phyloP scores from a whole-genome alignment of 1,284 basidiomycete genomes.

The Boletus austroedulis region DNA sequence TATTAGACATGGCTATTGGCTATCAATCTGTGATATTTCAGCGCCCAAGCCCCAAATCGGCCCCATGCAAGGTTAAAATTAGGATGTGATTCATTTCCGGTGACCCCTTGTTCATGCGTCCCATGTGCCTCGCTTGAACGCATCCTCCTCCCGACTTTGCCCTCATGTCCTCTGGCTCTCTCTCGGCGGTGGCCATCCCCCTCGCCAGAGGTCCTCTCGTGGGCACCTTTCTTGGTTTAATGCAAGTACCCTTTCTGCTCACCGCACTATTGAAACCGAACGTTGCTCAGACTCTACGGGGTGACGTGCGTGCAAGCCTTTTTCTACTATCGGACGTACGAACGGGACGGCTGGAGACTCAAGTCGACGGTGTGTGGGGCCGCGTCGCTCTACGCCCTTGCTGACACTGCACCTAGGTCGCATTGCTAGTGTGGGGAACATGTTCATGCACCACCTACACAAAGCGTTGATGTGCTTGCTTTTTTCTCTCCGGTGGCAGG shows the following conservation, averaged over 20 bases:
- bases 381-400: no score
- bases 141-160: no score
- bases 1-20: no score
- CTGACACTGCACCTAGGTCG: conserved; percentile 18
- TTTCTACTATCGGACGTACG: conserved; percentile 29
- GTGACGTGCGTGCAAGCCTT: conserved; percentile 32
- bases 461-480: not conserved
- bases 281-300: conserved; percentile 24
- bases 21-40: no score
- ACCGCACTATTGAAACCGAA: no score
- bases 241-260: conserved; percentile 14
- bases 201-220: conserved; percentile 29
- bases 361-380: conserved; percentile 29
- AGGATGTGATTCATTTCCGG: not conserved
- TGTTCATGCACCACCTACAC: not conserved
- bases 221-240: conserved; percentile 28
- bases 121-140: no score
- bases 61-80: not conserved
- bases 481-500: conserved; percentile 3
- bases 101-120: not conserved
- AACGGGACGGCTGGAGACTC: conserved; percentile 17
- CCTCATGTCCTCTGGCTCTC: conserved; percentile 14
- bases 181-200: conserved; percentile 2
- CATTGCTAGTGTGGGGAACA: conserved; percentile 18
- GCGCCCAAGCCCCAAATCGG: conserved; percentile 1